phyloP scores from a whole-genome alignment of 1,139 yeast genomes.

The Debaryomyces psychrophilus region DNA sequence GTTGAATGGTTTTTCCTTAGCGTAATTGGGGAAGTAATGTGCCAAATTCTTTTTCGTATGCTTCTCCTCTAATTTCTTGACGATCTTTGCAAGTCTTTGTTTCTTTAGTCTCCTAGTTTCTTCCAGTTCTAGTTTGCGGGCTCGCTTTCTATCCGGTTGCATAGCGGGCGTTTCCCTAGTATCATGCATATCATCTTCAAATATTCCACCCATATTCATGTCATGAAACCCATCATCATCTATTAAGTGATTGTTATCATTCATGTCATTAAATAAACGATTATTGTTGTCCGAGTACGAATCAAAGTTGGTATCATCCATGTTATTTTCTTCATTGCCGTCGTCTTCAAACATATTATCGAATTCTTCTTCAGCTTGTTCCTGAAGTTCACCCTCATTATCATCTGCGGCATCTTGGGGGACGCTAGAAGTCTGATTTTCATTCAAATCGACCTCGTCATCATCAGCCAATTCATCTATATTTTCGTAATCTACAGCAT shows the following conservation, averaged over 20 bases:
- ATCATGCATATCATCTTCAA: conserved; percentile 29
- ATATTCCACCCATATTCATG: conserved; percentile 40
- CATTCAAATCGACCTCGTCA: conserved; percentile 43
- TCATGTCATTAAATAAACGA: conserved; percentile 23
- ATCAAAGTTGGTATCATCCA: conserved; percentile 9
- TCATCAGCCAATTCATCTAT: conserved; percentile 94
- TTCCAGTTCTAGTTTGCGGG: conserved; percentile 27
- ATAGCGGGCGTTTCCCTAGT: neutral
- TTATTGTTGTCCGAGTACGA: conserved; percentile 14
- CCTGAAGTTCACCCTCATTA: conserved; percentile 37
- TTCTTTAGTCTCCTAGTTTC: conserved; percentile 25
- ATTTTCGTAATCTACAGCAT: conserved; percentile 94
- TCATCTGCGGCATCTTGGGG: conserved; percentile 28
- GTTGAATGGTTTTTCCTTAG: conserved; percentile 56
- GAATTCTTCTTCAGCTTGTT: conserved; percentile 47
- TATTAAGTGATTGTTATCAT: conserved; percentile 31
- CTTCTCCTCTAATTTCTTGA: conserved; percentile 37
- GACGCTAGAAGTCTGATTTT: conserved; percentile 11
- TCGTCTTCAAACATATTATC: conserved; percentile 54
- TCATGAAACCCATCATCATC: conserved; percentile 48
- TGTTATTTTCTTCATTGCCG: conserved; percentile 17
- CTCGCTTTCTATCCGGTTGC: conserved; percentile 16
- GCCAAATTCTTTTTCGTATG: conserved; percentile 40
- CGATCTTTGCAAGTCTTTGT: conserved; percentile 31
- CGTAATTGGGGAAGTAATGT: conserved; percentile 66